phyloP scores from a whole-genome alignment of 1,139 yeast species.

The Lodderomyces elongisporus region DNA sequence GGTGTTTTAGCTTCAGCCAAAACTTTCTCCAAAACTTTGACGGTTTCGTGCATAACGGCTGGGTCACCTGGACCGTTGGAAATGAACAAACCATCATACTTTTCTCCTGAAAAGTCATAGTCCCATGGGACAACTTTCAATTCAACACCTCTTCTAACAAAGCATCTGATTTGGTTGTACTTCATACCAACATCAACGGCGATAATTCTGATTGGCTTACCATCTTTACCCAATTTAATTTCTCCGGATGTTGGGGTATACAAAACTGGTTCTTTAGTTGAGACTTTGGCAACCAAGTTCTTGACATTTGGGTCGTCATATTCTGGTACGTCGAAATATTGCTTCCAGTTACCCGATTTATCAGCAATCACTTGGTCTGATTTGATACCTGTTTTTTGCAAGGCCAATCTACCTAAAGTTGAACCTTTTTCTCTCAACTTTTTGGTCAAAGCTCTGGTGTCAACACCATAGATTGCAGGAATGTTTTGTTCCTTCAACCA shows the following conservation, averaged over 20 bases:
- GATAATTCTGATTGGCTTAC: conserved; percentile 73
- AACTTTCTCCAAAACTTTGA: conserved; percentile 52
- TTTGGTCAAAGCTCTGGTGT: conserved; percentile 92
- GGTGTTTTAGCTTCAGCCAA: conserved; percentile 66
- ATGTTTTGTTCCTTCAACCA: conserved; percentile 91
- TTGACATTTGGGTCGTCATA: conserved; percentile 91
- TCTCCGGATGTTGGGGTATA: conserved; percentile 58
- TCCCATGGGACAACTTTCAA: conserved; percentile 95
- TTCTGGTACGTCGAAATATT: conserved; percentile 68
- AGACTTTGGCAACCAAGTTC: conserved; percentile 89
- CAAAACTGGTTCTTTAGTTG: conserved; percentile 66
- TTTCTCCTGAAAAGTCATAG: conserved; percentile 71
- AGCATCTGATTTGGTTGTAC: conserved; percentile 95
- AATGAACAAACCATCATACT: conserved; percentile 90
- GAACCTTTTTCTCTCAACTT: conserved; percentile 90
- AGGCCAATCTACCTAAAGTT: conserved; percentile 77
- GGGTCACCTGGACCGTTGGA: conserved; percentile 99
- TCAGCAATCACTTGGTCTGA: conserved; percentile 25
- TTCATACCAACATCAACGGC: conserved; percentile 98
- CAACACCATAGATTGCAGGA: conserved; percentile 97
- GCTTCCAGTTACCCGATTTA: conserved; percentile 44
- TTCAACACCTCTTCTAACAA: conserved; percentile 94
- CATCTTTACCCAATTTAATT: conserved; percentile 55
- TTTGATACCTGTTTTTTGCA: conserved; percentile 47
- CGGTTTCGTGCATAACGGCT: conserved; percentile 67